A percentile compares a stretch with the other conserved stretches of the same genome.
phyloP scores from a whole-genome alignment of 345 rosid species.

The Chamaenerion angustifolium region DNA sequence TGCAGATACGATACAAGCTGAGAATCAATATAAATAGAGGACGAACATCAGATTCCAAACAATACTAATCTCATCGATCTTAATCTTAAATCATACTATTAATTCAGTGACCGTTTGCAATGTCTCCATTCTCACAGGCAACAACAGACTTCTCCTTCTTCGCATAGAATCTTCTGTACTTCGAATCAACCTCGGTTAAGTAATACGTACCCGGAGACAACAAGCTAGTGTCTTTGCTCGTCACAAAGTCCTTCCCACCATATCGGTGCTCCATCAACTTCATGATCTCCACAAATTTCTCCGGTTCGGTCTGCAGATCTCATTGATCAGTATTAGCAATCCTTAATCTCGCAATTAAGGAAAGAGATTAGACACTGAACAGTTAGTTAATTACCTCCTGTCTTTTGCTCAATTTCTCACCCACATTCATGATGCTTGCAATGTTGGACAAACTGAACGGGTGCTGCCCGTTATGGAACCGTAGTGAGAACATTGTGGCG shows the following conservation, averaged over 20 bases:
- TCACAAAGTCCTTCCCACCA: slow-evolving; percentile 88
- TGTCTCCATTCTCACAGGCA: slow-evolving; percentile 28
- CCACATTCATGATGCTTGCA: slow-evolving; percentile 58
- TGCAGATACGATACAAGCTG: no score
- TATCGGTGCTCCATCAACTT: slow-evolving; percentile 94
- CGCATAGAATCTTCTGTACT: slow-evolving; percentile 87
- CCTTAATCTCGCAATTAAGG: no score
- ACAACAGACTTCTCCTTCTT: slow-evolving; percentile 26
- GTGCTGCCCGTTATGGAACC: slow-evolving; percentile 40
- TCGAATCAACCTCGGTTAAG: slow-evolving; percentile 81
- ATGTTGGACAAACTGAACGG: slow-evolving; percentile 81
- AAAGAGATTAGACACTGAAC: no score
- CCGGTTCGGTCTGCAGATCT: slow-evolving; percentile 46
- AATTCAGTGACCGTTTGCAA: slow-evolving; percentile 58
- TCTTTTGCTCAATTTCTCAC: slow-evolving; percentile 62
- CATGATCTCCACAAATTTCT: slow-evolving; percentile 75
- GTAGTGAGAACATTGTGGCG: slow-evolving; percentile 91
- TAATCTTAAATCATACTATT: no score
- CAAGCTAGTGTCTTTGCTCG: slow-evolving; percentile 74
- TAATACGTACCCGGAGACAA: slow-evolving; percentile 85
- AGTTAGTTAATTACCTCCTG: slow-evolving; percentile 49
- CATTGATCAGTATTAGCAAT: slow-evolving; percentile 2
- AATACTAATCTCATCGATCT: no score
- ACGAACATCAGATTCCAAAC: no score
- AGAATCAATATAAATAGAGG: no score